These are phyloP conservation scores for Trichoderma arundinaceum DNA, from an alignment of 2,329 filamentous ascomycete species.

Conservation along the genomic window DNA sequence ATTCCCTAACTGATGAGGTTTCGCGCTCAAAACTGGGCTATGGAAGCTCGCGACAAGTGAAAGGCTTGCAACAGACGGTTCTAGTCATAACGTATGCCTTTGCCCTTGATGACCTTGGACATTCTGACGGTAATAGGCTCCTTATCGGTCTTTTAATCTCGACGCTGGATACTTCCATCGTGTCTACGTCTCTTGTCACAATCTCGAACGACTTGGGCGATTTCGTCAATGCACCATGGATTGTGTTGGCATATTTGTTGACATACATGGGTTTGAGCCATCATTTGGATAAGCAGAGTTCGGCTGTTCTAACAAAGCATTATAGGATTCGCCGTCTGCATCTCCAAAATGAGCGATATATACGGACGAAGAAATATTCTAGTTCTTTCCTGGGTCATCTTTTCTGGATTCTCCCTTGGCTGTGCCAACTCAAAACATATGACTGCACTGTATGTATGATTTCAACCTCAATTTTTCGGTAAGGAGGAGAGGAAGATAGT, in stretches of 20 bases:
- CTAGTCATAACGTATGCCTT: slow-evolving; percentile 34
- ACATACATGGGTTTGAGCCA: slow-evolving; percentile 58
- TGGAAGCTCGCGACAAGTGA: slow-evolving; percentile 3
- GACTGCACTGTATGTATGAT: slow-evolving; percentile 54
- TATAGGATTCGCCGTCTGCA: slow-evolving; percentile 60
- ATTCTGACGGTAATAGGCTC: slow-evolving; percentile 45
- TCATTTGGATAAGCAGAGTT: background rate
- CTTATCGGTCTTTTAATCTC: slow-evolving; percentile 62
- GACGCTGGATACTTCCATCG: slow-evolving; percentile 62
- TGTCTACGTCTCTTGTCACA: slow-evolving; percentile 62
- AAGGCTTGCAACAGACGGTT: slow-evolving; percentile 27
- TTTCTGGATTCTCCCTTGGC: slow-evolving; percentile 60
- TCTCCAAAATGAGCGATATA: slow-evolving; percentile 65
- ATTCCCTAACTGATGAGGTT: slow-evolving; percentile 6
- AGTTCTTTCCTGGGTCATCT: slow-evolving; percentile 58
- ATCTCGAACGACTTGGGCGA: slow-evolving; percentile 60
- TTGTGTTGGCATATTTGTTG: slow-evolving; percentile 61
- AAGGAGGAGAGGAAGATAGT: background rate
- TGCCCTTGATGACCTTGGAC: background rate
- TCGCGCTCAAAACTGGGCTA: slow-evolving; percentile 12
- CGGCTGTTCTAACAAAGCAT: slow-evolving; percentile 28
- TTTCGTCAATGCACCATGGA: slow-evolving; percentile 60
- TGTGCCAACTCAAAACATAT: slow-evolving; percentile 58
- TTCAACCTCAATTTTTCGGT: background rate
- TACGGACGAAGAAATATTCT: slow-evolving; percentile 61